Base-by-base conservation (phyloP, 2,329 filamentous ascomycete genomes). In the Ploettnerulaceae sp. region DNA sequence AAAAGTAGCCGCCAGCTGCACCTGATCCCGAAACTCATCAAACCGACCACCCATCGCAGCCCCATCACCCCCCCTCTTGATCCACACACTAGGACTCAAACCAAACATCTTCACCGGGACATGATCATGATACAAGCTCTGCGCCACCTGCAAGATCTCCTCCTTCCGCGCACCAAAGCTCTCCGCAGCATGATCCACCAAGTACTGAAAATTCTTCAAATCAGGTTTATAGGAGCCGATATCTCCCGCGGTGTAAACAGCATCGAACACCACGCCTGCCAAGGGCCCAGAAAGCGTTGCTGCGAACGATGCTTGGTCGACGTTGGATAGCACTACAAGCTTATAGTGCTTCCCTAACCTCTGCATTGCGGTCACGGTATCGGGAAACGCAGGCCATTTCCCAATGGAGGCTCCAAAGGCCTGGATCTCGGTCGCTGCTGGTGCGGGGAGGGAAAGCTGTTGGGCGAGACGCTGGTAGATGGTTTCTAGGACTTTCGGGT, bases 221-320 rank as follows among this genome's bases (percentile, higher is more conserved):
- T 81, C 72, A 0, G 85, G 85, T 66, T 89, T 89, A 61, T 88
- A 89, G 11, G 72, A 75, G 0, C 84, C 83, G 21, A 89, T 76
- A 31, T 86, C 80, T 61, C 88, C 71, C 0, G 84, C 85, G 0
- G 82, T 87, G 59, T 83, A 74, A 28, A 86, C 67, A 3, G 75
- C 70, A 56, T 84, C 81, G 57, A 87, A 74, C 1, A 69, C 55
- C 18, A 75, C 67, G 1, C 70, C 71, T 28, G 70, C 56, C 1
- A 82, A 62, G 0, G 74, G 71, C 0, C 74, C 70, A 1, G 66
- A 59, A 11, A 72, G 68, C 2, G 66, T 71, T 11, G 45, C 42
- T 0, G 64, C 57, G 55, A 82, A 81, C 0, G 74, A 76, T 2
- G 59, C 66, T 7, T 67, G 67, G 58, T 81, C 77, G 1, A 80